phyloP scores from a whole-genome alignment of 257 asterid species.

The Fraxinus quadrangulata region DNA sequence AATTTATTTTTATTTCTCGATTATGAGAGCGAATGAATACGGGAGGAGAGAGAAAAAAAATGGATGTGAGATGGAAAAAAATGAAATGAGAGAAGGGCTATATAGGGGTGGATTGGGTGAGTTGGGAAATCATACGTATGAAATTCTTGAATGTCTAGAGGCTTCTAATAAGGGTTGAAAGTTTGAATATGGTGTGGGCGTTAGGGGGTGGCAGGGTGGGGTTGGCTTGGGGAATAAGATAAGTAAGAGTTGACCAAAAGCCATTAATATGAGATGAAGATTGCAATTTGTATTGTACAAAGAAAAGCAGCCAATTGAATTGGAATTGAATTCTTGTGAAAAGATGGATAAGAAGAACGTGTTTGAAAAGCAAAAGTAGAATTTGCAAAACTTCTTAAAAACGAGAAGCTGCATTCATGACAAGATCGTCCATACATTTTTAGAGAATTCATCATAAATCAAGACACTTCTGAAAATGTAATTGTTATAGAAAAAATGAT shows the following conservation, averaged over 20 bases:
- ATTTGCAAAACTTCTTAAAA: too few species aligned
- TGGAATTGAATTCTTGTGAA: slow-evolving; percentile 22
- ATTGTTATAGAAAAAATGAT: too few species aligned
- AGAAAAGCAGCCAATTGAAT: slow-evolving; percentile 23
- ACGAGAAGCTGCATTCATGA: too few species aligned
- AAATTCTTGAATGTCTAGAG: slow-evolving; percentile 30
- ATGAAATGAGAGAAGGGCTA: not conserved
- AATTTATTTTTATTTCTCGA: not conserved
- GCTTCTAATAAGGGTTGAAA: slow-evolving; percentile 25
- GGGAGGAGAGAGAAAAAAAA: slow-evolving; percentile 1
- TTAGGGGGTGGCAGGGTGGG: not conserved
- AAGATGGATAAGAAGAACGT: too few species aligned
- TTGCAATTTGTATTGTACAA: slow-evolving; percentile 34
- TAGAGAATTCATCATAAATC: too few species aligned
- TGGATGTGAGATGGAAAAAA: not conserved
- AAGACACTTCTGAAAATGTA: too few species aligned
- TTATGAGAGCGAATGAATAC: slow-evolving; percentile 1
- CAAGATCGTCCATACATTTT: too few species aligned
- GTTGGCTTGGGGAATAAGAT: slow-evolving; percentile 40
- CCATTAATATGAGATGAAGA: slow-evolving; percentile 29
- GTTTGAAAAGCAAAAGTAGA: too few species aligned
- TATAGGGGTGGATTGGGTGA: not conserved
- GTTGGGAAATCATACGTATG: not conserved
- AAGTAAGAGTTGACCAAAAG: slow-evolving; percentile 37
- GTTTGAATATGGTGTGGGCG: slow-evolving; percentile 26